These are phyloP conservation scores for Paramarasmius palmivorus DNA, from an alignment of 1,284 basidiomycete genomes.

Conservation along the genomic window DNA sequence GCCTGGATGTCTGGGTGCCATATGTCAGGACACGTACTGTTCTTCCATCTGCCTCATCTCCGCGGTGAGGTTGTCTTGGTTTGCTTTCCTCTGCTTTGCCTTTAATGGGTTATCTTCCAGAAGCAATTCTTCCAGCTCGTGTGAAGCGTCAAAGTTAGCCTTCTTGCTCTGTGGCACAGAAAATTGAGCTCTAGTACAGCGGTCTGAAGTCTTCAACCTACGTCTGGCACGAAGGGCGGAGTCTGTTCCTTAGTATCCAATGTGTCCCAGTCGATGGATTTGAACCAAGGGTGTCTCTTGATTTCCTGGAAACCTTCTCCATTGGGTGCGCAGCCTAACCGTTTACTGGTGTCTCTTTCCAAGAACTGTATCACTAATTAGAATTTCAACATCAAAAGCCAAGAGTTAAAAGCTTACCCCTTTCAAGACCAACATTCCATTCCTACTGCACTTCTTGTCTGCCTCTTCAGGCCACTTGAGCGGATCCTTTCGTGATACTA, in stretches of 20 bases:
- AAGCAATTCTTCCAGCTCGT: conserved; percentile 94
- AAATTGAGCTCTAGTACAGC: not conserved
- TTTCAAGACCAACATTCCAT: conserved; percentile 67
- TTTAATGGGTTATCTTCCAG: conserved; percentile 97
- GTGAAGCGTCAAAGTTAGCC: conserved; percentile 99
- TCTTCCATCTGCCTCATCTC: conserved; percentile 99
- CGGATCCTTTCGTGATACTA: conserved; percentile 78
- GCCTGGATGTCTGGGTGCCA: not conserved
- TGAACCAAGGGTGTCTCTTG: conserved; percentile 86
- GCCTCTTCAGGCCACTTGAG: conserved; percentile 80
- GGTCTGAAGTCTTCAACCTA: conserved; percentile 37
- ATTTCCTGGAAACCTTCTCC: conserved; percentile 82
- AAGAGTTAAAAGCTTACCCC: conserved; percentile 45
- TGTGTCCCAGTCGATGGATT: conserved; percentile 82
- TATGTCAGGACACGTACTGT: conserved; percentile 61
- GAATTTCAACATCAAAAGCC: not conserved
- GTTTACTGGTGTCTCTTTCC: conserved; percentile 80
- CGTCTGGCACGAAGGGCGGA: conserved; percentile 93
- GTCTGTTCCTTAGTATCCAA: conserved; percentile 79
- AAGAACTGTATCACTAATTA: conserved; percentile 57
- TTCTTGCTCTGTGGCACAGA: conserved; percentile 82
- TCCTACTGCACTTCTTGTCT: conserved; percentile 66
- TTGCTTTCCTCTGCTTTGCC: conserved; percentile 89
- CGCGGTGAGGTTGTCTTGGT: conserved; percentile 83
- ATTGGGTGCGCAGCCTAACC: conserved; percentile 80